These are phyloP conservation scores for Solidago caesia DNA, from an alignment of 129 eudicot species.

Conservation along the genomic window DNA sequence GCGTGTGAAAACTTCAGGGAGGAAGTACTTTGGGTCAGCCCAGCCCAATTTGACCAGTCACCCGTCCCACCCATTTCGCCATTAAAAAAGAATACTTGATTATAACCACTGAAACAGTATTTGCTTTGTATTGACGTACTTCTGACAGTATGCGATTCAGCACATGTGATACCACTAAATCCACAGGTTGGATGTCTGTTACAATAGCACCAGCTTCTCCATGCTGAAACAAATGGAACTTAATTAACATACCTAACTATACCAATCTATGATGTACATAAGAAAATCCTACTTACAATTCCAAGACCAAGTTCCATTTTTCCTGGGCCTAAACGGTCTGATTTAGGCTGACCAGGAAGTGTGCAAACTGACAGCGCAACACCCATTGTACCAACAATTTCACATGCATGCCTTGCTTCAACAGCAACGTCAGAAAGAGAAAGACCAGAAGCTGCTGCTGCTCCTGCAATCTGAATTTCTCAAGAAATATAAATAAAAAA, in stretches of 20 bases:
- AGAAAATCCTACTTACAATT: constrained; percentile 56
- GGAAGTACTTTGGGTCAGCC: not conserved
- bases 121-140: constrained; percentile 49
- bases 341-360: constrained; percentile 79
- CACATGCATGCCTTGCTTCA: constrained; percentile 89
- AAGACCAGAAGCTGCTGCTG: constrained; percentile 91
- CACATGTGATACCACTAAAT: constrained; percentile 88
- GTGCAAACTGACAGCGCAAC: constrained; percentile 96
- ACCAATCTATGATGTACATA: not conserved
- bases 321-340: constrained; percentile 96
- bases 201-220: constrained; percentile 99
- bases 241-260: constrained; percentile 5
- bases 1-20: not conserved
- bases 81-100: not conserved
- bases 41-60: not conserved
- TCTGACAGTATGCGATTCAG: constrained; percentile 74
- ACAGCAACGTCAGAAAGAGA: constrained; percentile 81
- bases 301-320: constrained; percentile 99
- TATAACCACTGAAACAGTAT: constrained; percentile 14
- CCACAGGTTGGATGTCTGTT: constrained; percentile 84
- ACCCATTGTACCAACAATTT: constrained; percentile 94
- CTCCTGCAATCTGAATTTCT: constrained; percentile 79
- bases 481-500: constrained; percentile 17
- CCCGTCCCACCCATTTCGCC: not conserved
- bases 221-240: constrained; percentile 58